Percentiles rank a stretch among this genome's conserved stretches.
Conservation (phyloP, 495 filamentous ascomycete genomes). For the Xylaria castorea region DNA sequence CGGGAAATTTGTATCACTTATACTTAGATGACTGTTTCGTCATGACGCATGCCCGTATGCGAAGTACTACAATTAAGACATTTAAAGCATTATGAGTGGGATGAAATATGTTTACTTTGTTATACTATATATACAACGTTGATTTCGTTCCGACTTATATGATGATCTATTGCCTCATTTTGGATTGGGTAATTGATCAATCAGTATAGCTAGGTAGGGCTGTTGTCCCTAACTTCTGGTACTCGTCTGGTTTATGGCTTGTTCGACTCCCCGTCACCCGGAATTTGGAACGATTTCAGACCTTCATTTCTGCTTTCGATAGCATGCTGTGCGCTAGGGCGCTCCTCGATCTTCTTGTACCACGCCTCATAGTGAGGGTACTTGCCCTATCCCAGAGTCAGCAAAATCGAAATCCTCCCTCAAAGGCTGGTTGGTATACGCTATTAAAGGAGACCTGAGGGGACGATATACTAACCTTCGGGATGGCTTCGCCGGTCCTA, state of each 20-base stretch:
- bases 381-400: constrained; percentile 29
- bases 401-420: background rate
- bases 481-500: background rate
- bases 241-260: background rate
- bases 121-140: background rate
- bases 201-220: background rate
- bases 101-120: background rate
- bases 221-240: background rate
- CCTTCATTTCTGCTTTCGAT: constrained; percentile 15
- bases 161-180: background rate
- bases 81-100: background rate
- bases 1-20: no score
- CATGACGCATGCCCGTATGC: background rate
- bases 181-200: background rate
- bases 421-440: no score
- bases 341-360: constrained; percentile 37
- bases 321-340: constrained; percentile 32
- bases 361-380: constrained; percentile 44
- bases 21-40: no score
- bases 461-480: background rate
- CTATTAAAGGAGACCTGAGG: no score
- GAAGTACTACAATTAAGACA: background rate
- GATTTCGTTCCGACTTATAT: background rate
- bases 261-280: background rate
- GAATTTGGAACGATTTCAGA: background rate